Conservation (phyloP, 306 rosid genomes). For the Rubus idaeus region DNA sequence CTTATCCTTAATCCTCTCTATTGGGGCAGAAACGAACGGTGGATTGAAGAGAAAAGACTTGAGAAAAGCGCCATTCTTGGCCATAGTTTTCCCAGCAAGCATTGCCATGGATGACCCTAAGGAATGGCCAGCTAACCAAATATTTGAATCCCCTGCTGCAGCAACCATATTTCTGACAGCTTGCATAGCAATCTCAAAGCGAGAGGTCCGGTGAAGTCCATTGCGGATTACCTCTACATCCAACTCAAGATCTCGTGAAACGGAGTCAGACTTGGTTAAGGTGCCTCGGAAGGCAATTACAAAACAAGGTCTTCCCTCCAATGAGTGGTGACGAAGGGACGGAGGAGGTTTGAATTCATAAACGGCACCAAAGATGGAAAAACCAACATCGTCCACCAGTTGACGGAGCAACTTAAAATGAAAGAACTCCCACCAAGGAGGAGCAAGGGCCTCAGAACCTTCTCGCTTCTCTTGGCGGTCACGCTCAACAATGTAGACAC, state of each 20-base stretch:
- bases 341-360: conserved; percentile 75
- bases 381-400: conserved; percentile 74
- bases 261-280: conserved; percentile 50
- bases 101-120: conserved; percentile 87
- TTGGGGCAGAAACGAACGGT: conserved; percentile 75
- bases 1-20: conserved; percentile 72
- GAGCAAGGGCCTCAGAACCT: conserved; percentile 67
- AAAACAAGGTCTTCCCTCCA: conserved; percentile 57
- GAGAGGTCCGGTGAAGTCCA: conserved; percentile 73
- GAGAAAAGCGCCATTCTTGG: conserved; percentile 50
- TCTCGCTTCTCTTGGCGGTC: conserved; percentile 69
- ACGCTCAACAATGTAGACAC: conserved; percentile 74
- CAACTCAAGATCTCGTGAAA: conserved; percentile 66
- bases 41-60: conserved; percentile 86
- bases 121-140: conserved; percentile 95
- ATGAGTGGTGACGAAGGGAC: conserved; percentile 33
- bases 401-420: conserved; percentile 64
- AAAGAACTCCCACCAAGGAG: conserved; percentile 88
- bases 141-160: conserved; percentile 55
- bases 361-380: conserved; percentile 78
- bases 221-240: conserved; percentile 59
- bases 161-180: conserved; percentile 74
- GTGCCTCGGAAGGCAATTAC: conserved; percentile 90
- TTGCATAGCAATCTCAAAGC: conserved; percentile 73
- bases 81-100: conserved; percentile 90